A percentile compares a stretch with the other conserved stretches of the same genome.
Evolutionary conservation across 2,329 filamentous ascomycete species (phyloP).

Genomic region (Fusarium hostae): DNA sequence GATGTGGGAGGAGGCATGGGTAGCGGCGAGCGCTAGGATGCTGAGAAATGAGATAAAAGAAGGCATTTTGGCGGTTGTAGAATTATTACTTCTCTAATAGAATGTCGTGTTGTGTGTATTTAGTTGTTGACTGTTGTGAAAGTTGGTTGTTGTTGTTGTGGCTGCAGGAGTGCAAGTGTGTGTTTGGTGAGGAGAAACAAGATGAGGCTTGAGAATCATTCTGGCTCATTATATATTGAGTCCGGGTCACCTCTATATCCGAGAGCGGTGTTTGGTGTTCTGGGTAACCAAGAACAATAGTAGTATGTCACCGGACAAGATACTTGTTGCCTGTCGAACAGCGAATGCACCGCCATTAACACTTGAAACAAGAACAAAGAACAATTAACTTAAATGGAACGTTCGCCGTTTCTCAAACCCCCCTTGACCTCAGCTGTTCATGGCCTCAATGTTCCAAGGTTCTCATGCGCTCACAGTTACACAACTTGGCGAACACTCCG

Average conservation of each 20-base stretch:
- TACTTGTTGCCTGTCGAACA: rapidly evolving
- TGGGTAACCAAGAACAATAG: neutral
- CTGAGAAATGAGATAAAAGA: neutral
- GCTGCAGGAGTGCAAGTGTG: neutral
- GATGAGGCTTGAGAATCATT: neutral
- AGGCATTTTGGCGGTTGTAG: neutral
- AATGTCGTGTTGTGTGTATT: neutral
- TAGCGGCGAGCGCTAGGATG: slow-evolving; percentile 10
- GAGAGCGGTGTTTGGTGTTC: neutral
- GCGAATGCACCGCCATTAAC: rapidly evolving
- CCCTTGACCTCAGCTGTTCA: rapidly evolving
- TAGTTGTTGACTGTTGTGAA: neutral
- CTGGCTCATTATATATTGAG: neutral
- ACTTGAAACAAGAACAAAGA: neutral
- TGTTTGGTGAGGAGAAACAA: neutral
- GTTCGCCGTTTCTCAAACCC: rapidly evolving
- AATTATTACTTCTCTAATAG: neutral
- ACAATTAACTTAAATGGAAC: rapidly evolving
- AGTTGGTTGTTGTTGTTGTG: neutral
- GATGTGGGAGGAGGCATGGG: slow-evolving; percentile 24
- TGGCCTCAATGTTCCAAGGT: too few relatives aligned
- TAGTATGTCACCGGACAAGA: neutral
- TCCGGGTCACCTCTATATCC: neutral
- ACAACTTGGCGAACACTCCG: too few relatives aligned
- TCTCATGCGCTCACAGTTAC: too few relatives aligned